A percentile compares a stretch with the other conserved stretches of the same genome.
Conservation (phyloP, 2,329 filamentous ascomycete species). For the Diplocarpon rosae region DNA sequence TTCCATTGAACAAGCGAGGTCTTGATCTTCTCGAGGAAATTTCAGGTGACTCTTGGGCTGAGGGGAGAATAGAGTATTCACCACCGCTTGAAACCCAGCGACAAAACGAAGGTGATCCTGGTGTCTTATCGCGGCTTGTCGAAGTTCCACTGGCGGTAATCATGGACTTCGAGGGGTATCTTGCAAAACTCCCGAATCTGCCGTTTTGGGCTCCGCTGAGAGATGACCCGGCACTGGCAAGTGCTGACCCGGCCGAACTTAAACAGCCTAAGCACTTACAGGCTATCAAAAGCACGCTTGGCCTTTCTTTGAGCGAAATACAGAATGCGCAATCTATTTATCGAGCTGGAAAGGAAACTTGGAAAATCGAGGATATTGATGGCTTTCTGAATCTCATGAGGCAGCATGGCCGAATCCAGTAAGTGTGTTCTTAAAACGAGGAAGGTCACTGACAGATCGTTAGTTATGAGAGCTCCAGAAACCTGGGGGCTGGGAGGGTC, state of each 20-base stretch:
- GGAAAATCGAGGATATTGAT: not conserved
- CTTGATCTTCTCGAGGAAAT: conserved; percentile 9
- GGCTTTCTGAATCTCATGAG: not conserved
- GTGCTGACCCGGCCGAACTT: not conserved
- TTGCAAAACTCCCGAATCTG: not conserved
- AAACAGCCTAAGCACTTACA: not conserved
- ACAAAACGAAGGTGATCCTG: too few relatives aligned
- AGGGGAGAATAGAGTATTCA: not conserved
- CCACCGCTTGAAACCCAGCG: too few relatives aligned
- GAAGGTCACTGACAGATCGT: not conserved
- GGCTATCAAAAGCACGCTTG: not conserved
- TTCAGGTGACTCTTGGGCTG: conserved; percentile 16
- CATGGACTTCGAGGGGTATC: not conserved
- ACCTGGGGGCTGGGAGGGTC: not conserved
- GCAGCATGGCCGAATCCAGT: conserved; percentile 9
- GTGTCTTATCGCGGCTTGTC: too few relatives aligned
- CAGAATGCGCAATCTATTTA: not conserved
- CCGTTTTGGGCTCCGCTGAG: not conserved
- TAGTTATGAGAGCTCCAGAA: not conserved
- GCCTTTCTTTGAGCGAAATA: not conserved
- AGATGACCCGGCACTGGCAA: not conserved
- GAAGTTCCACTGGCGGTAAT: not conserved
- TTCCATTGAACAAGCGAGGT: not conserved
- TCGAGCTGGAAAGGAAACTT: not conserved
- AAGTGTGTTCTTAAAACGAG: not conserved